Evolutionary conservation across 2,329 filamentous ascomycete genomes (phyloP), one percentile per base, ranked within the genome.

Genomic region (Teratosphaeria zuluensis): DNA sequence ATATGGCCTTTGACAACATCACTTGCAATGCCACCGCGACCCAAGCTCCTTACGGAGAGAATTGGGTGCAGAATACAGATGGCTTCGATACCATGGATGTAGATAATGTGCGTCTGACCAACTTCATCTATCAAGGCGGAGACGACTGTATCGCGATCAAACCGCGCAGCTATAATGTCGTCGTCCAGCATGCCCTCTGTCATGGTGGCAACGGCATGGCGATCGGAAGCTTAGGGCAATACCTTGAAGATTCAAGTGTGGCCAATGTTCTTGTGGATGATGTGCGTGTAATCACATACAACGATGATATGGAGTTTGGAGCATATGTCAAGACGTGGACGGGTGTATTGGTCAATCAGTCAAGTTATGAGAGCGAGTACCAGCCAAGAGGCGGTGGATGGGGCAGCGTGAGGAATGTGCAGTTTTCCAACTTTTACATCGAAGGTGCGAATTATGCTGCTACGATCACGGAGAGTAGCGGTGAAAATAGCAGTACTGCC

Each of bases 81-180:
- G 81, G 80, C 2, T 12, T 31, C 56, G 59, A 83, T 62, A 83
- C 81, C 0, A 82, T 83, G 80, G 80, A 83, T 62, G 75, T 74
- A 1, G 63, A 71, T 8, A 80, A 83, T 60, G 70, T 83, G 53
- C 69, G 68, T 6, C 72, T 83, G 4, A 77, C 71, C 3, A 80
- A 81, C 59, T 77, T 83, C 56, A 69, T 74, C 5, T 83, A 81
- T 63, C 79, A 81, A 70, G 81, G 81, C 9, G 80, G 84, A 65
- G 86, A 80, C 67, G 74, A 81, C 58, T 90, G 87, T 70, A 79
- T 84, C 30, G 80, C 80, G 48, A 76, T 79, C 61, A 89, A 88
- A 72, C 77, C 80, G 51, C 78, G 87, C 71, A 84, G 83, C 59
- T 78, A 83, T 71, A 84, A 86, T 64, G 77, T 81, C 61, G 71